Evolutionary conservation across 371 early-diverging fungal genomes (phyloP).

Genomic region (Syncephalastrum monosporum): DNA sequence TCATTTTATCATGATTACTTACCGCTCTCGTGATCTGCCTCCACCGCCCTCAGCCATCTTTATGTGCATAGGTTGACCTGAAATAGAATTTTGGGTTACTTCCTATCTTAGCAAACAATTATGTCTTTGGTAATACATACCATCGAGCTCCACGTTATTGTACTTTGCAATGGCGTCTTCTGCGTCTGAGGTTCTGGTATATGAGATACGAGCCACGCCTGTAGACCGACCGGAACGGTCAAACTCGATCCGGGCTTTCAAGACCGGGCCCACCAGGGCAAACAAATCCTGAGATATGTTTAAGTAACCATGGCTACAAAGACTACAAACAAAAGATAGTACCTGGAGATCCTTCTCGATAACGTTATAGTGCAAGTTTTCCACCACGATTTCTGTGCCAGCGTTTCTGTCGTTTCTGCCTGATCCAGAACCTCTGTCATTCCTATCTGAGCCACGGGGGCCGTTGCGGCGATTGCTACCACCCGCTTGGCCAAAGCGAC

Average conservation of each 20-base stretch:
- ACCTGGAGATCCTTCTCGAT: conserved; percentile 40
- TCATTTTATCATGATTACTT: no score
- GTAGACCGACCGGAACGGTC: conserved; percentile 49
- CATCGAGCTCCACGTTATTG: conserved; percentile 42
- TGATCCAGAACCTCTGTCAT: background rate
- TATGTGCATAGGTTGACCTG: conserved; percentile 38
- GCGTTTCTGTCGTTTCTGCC: conserved; percentile 5
- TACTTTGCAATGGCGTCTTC: conserved; percentile 40
- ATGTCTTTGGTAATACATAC: conserved; percentile 10
- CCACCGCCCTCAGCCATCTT: conserved; percentile 10
- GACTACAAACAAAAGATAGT: background rate
- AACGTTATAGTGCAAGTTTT: conserved; percentile 44
- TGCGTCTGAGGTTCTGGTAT: conserved; percentile 24
- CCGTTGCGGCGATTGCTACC: background rate
- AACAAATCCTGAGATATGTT: conserved; percentile 32
- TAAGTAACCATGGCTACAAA: no score
- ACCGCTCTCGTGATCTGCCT: conserved; percentile 1
- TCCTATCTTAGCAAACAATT: background rate
- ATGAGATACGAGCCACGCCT: conserved; percentile 34
- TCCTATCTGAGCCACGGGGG: background rate
- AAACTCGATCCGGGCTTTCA: conserved; percentile 29
- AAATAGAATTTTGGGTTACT: background rate
- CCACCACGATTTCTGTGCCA: conserved; percentile 24
- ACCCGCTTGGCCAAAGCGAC: conserved; percentile 8
- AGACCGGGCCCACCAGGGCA: conserved; percentile 34